Evolutionary conservation across 2,329 filamentous ascomycete genomes (phyloP), one percentile per base, ranked within the genome.

Genomic region (Colletotrichum viniferum): DNA sequence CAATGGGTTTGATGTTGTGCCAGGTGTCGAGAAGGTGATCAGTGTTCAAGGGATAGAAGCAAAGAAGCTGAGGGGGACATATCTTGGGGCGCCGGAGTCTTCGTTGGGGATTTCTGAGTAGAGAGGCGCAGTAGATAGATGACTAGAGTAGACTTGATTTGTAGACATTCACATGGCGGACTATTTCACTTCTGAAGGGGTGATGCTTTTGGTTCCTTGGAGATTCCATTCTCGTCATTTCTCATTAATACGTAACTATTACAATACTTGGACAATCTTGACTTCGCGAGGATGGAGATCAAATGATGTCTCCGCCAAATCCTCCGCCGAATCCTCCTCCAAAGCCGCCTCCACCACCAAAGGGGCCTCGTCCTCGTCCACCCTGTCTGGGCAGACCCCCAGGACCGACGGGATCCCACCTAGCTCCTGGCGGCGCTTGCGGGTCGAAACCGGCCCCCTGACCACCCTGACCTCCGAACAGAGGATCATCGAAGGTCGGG

Each of bases 401-500:
- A 1, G 95, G 95, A 0, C 94, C 94, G 26, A 96, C 85, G 4
- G 96, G 96, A 86, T 98, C 97, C 86, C 95, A 98, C 78, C 97
- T 89, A n/a, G 96, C 94, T 2, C 97, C 97, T 3, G 95, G 96
- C 6, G 97, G 97, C 32, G 92, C 93, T 81, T 93, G 93, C 3
- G 94, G 92, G 81, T 96, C 90, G 80, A 90, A 93, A n/a, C 48
- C 69, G 18, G 82, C 87, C 43, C 87, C 84, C 8, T 82, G 86
- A 2, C 84, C 84, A 12, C 86, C 86, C 12, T 83, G 84, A 0
- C 93, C 93, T 7, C 89, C 90, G 81, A 98, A 98, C 63, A 98
- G 84, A 8, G 95, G 95, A 81, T 98, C 96, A 79, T 98, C 95
- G 82, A 98, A 97, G 0, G 96, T 98, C 1, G 97, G 97, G 84